Base-by-base conservation (phyloP, 805 yeast species). In the Kazachstania psychrophila region DNA sequence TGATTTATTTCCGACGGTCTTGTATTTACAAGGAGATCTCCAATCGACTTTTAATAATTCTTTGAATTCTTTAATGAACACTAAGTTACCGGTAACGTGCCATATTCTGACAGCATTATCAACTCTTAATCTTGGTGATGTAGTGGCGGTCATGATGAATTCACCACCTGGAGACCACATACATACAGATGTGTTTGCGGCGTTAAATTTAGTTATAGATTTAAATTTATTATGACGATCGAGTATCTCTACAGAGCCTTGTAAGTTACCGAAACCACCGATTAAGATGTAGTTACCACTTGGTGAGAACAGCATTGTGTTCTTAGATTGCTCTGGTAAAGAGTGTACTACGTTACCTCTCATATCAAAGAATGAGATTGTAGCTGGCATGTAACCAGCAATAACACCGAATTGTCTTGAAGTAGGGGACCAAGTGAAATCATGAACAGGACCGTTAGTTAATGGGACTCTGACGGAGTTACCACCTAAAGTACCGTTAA, bases 91-190 rank as follows among this genome's bases (percentile, higher is more conserved):
- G 42, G 77, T 69, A 38, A 78, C 86, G 60, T 92, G 94, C 96
- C 97, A 92, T 51, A 92, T 70, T 61, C 85, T 84, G 49, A 81
- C 78, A 42, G 96, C 89, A 59, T 92, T 92, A 63, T 94, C 99
- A 28, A 92, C 99, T 54, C 98, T 77, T 50, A 92, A 73, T 51
- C 99, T 74, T 45, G 99, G 99, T 15, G 96, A 77, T 0, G 97
- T 92, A 5, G 97, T 94, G 14, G 98, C 97, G 12, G 97, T 89
- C 60, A 92, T 65, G 40, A 92, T 77, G 55, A 72, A 87, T 53
- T 92, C 77, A 26, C 98, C 97, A 62, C 92, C 94, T 8, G 99
- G 99, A 2, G 94, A 79, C 98, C 98, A 92, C 59, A 84, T 85
- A 60, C 96, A 89, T 31, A 81, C 94, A n/a, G 94, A 80, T 12